Evolutionary conservation across 352 stramenopile genomes (phyloP), one percentile per base, ranked within the genome.

Genomic region (Globisporangium spinosum): DNA sequence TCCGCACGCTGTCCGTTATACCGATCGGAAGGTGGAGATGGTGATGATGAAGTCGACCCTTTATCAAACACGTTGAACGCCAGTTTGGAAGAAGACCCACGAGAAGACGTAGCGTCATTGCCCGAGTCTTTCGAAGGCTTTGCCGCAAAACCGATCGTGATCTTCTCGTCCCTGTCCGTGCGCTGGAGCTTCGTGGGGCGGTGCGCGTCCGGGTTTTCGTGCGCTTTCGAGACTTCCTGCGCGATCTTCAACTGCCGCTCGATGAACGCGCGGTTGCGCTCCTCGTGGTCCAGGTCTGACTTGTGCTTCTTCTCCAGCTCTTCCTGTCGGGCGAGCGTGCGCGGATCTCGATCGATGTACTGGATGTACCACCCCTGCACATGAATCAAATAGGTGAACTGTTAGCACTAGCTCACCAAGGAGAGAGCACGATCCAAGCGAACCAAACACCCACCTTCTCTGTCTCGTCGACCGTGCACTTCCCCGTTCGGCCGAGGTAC

Each of bases 401-500:
- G 17, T 51, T 51, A 51, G 2, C 2, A 51, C 43, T 23, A 9
- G 17, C 6, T 22, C 43, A 10, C 17, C 43, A 51, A 51, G 43
- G 22, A 10, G 6, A 49, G 13, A 22, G 1, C 9, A 56, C n/a
- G 17, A 56, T 56, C 5, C 6, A 56, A 25, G 49, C 49, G 49
- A 56, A 9, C n/a, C 8, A 56, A 17, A 8, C 22, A 71, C 64
- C 15, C 15, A 75, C 74, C 70, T 98, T 97, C 70, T 99, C 97
- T 13, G 97, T 99, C 77, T 99, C 97, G 71, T 99, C 97, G 34
- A 99, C 97, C 1, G 98, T 76, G 70, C 90, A 98, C 69, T 98
- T 98, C 64, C 97, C 97, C 32, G 85, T 98, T 70, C 98, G 98
- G 2, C 97, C 98, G 29, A 99, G 85, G 77, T 99, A 99, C 83